Evolutionary conservation across 2,329 filamentous ascomycete species (phyloP), one percentile per base, ranked within the genome.

Genomic region (Penicillium freii): DNA sequence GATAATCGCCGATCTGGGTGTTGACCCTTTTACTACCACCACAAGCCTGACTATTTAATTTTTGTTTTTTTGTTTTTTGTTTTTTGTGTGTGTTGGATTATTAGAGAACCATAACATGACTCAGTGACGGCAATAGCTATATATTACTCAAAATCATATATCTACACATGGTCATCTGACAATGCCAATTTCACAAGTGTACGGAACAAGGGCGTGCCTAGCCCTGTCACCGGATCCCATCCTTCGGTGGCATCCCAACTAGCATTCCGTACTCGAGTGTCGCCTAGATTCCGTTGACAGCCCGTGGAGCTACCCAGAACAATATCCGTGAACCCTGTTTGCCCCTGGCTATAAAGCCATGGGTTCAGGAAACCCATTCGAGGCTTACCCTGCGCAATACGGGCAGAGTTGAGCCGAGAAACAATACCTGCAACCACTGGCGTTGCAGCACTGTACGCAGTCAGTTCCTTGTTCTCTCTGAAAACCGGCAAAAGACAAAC

Each of bases 351-450:
- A 64, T 87, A 87, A 17, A 87, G 72, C 81, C 82, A 85, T 1
- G 84, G 84, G 68, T 87, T 87, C 27, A 87, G 70, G 65, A 86
- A 87, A 1, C 85, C 84, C 64, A 87, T 72, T 0, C 76, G 66
- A 7, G 80, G 69, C 67, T 80, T 80, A 1, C 83, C 82, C n/a
- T 76, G 74, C 17, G 80, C 75, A 47, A 88, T 72, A 33, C 86
- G 78, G 23, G 83, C 81, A 58, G 86, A 84, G 67, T 90, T 90
- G 50, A 91, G 71, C 38, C 89, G 78, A 0, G 83, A 80, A 48
- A 91, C 75, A 60, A 91, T 80, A 15, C 81, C 81, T 0, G 87
- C 86, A 49, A 87, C 81, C 0, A 85, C 76, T 0, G 88, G 88
- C 0, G 84, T 76, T 2, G 87, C 81, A 0, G 87, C 86, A 67